Conservation (phyloP, 83 land plant genomes). For the Isoetes engelmannii region DNA sequence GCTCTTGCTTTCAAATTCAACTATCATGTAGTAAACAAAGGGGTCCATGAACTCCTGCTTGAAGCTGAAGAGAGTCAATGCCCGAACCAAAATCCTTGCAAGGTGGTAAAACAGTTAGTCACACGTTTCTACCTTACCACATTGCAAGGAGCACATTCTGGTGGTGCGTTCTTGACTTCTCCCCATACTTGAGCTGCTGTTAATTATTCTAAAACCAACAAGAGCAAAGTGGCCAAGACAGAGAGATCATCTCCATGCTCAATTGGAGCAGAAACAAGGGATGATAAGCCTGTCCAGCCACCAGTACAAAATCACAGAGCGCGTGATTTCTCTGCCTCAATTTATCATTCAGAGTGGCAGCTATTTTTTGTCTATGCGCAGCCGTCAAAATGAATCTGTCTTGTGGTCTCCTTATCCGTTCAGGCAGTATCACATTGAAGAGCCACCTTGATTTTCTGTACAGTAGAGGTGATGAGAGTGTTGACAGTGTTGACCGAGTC, state of each 20-base stretch:
- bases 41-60: too few species aligned
- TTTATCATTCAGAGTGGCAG: background rate
- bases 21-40: too few species aligned
- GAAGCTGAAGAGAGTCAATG: slow-evolving; percentile 30
- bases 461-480: slow-evolving; percentile 59
- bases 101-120: background rate
- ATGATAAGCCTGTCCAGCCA: background rate
- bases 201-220: background rate
- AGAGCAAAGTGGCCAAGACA: background rate
- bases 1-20: too few species aligned
- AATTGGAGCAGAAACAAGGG: background rate
- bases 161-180: slow-evolving; percentile 60
- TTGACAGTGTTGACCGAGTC: slow-evolving; percentile 63
- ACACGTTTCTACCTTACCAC: slow-evolving; percentile 10
- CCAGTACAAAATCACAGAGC: background rate
- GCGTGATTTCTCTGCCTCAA: background rate
- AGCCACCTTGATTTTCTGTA: slow-evolving; percentile 68
- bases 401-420: background rate
- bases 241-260: slow-evolving; percentile 11
- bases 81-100: slow-evolving; percentile 40
- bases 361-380: background rate
- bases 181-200: background rate
- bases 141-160: slow-evolving; percentile 21
- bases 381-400: background rate
- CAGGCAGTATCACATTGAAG: slow-evolving; percentile 42